Evolutionary conservation across 345 rosid species (phyloP).

Genomic region (Balakata baccata): DNA sequence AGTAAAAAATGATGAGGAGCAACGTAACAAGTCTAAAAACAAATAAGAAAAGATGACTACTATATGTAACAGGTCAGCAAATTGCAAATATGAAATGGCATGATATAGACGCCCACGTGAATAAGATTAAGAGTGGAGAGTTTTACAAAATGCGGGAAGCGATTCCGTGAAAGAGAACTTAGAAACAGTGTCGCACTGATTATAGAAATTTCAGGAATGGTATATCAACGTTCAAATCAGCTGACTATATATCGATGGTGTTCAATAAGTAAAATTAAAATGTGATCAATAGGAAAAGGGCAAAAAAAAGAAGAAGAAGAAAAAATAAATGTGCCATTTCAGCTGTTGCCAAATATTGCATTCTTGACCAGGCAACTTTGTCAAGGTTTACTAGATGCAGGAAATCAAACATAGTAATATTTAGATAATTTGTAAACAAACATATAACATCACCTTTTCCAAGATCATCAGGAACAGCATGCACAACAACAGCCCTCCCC

Average conservation of each 20-base stretch:
- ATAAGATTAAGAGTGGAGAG: not conserved
- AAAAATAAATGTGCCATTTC: not conserved
- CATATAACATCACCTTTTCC: slow-evolving; percentile 53
- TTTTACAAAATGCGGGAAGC: not conserved
- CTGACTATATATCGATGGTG: not conserved
- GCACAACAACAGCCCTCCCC: slow-evolving; percentile 92
- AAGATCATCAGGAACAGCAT: slow-evolving; percentile 88
- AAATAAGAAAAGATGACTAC: not conserved
- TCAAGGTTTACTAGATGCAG: not conserved
- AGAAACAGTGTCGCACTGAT: not conserved
- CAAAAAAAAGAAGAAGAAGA: not conserved
- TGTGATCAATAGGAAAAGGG: not conserved
- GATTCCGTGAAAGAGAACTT: not conserved
- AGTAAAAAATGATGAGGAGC: not conserved
- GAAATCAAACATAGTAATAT: not conserved
- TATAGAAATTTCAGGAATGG: not conserved
- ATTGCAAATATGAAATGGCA: not conserved
- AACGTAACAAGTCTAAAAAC: not conserved
- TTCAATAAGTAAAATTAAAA: not conserved
- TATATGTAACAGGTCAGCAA: not conserved
- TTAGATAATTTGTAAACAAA: slow-evolving; percentile 16
- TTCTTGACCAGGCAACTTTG: not conserved
- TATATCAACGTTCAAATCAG: too few species aligned
- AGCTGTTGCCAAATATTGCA: not conserved
- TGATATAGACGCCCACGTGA: not conserved